phyloP scores from a whole-genome alignment of 2,329 filamentous ascomycete genomes.

The Colletotrichum australisinense region DNA sequence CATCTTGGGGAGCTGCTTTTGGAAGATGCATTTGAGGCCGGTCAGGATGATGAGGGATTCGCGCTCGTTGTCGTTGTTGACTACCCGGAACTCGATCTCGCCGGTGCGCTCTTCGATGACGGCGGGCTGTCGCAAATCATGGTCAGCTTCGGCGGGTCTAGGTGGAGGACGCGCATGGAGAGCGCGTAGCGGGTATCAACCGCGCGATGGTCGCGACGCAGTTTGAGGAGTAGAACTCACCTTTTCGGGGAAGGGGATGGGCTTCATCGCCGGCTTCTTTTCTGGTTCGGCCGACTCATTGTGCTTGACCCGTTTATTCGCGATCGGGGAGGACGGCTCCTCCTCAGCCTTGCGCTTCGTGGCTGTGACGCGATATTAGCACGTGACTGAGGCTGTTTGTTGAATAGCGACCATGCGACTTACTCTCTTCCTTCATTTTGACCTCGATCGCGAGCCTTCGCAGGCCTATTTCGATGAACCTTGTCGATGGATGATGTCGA shows the following conservation, averaged over 20 bases:
- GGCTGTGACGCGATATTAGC: constrained; percentile 27
- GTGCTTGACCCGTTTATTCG: constrained; percentile 74
- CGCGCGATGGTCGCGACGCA: background rate
- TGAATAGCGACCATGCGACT: constrained; percentile 19
- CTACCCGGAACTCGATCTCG: constrained; percentile 96
- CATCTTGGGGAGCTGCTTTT: constrained; percentile 99
- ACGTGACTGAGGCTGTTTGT: accelerated
- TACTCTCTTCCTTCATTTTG: constrained; percentile 55
- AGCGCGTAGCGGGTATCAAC: background rate
- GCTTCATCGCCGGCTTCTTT: constrained; percentile 66
- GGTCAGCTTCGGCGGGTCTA: constrained; percentile 21
- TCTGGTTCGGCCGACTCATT: constrained; percentile 55
- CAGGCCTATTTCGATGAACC: constrained; percentile 20
- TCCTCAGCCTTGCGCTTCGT: constrained; percentile 80
- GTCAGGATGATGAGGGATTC: constrained; percentile 95
- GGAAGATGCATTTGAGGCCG: constrained; percentile 96
- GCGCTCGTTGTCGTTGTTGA: constrained; percentile 92
- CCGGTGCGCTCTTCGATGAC: constrained; percentile 94
- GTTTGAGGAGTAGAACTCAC: constrained; percentile 51
- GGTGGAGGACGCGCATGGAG: background rate
- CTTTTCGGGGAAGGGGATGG: constrained; percentile 91
- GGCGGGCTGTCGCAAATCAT: constrained; percentile 69
- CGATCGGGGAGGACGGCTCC: constrained; percentile 70
- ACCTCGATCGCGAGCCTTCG: constrained; percentile 16
- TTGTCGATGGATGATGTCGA: constrained; percentile 27